Percentiles rank a stretch among this genome's conserved stretches.
These are phyloP conservation scores for Plenodomus lindquistii DNA, from an alignment of 2,329 filamentous ascomycete species.

Conservation along the genomic window DNA sequence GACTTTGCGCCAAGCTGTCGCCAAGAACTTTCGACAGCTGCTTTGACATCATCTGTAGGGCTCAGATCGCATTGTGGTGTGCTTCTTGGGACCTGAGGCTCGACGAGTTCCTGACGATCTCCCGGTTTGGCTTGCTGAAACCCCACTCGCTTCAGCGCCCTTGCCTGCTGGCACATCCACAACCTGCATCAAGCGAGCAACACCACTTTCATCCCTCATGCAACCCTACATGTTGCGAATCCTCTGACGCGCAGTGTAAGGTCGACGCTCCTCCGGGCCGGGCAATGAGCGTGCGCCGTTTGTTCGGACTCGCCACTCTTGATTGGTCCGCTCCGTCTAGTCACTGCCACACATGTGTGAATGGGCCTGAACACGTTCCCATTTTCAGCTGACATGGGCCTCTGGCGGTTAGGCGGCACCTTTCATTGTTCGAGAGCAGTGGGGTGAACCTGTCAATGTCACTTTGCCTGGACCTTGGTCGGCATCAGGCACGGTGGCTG, in stretches of 20 bases:
- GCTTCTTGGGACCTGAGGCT: conserved; percentile 11
- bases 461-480: conserved; percentile 10
- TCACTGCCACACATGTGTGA: conserved; percentile 5
- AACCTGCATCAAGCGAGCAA: conserved; percentile 2
- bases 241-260: conserved; percentile 23
- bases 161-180: conserved; percentile 9
- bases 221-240: conserved; percentile 18
- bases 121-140: conserved; percentile 19
- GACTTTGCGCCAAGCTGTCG: neutral
- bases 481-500: conserved; percentile 13
- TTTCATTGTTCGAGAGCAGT: conserved; percentile 19
- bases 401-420: conserved; percentile 4
- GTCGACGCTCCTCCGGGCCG: conserved; percentile 18
- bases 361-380: conserved; percentile 2
- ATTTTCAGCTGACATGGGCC: conserved; percentile 1
- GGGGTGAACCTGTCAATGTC: conserved; percentile 10
- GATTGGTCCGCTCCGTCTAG: conserved; percentile 11
- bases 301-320: conserved; percentile 2
- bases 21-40: conserved; percentile 5
- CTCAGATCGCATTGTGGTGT: conserved; percentile 5
- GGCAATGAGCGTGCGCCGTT: conserved; percentile 3
- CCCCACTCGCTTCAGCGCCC: conserved; percentile 19
- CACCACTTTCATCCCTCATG: conserved; percentile 16
- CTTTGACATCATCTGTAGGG: neutral
- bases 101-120: conserved; percentile 1